Base-by-base conservation (phyloP, 768 basidiomycete species). In the Lactarius trivialis region DNA sequence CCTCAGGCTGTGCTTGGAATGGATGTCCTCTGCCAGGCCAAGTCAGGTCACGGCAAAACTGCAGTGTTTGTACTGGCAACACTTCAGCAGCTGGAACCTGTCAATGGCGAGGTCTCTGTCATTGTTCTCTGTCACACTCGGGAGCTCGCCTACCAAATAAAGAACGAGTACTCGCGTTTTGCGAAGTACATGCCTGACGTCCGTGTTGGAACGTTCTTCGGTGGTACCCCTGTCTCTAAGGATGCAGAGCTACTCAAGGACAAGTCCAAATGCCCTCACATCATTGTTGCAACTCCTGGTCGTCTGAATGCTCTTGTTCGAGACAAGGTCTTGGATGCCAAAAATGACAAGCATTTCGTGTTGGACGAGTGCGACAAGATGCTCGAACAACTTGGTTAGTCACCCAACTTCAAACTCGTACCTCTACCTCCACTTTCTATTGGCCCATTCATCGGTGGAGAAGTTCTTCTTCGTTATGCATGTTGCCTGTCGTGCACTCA, bases 361-460 rank as follows among this genome's bases (percentile, higher is more conserved):
- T 81, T 99, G 75, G 97, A 99, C 84, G 97, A 99, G 81, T 99
- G 97, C 84, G 97, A 99, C 84, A 99, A 99, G 85, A 98, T 99
- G 93, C 89, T 99, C 74, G 97, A 99, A 84, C 91, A 94, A 85
- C 94, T 99, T 80, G 97, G 97, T 99, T 92, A 98, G 97, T 99
- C 84, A 76, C 86, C 81, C 86, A 80, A 80, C 85, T 88, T 87
- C 81, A 82, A 82, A 83, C 78, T 77, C 78, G 72, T 76, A 73
- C 75, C 72, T 74, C 76, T 75, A 64, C 67, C 57, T 65, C 68
- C 64, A 63, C 63, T 69, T 67, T 59, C 57, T n/a, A 58, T 63
- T 69, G 65, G 66, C 68, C 64, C 62, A 58, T 65, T 66, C 68
- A 60, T 67, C 64, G 63, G 41, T 67, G 69, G 54, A 61, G 61